phyloP scores from a whole-genome alignment of 2,329 filamentous ascomycete species.

The Neospermospora avenae region DNA sequence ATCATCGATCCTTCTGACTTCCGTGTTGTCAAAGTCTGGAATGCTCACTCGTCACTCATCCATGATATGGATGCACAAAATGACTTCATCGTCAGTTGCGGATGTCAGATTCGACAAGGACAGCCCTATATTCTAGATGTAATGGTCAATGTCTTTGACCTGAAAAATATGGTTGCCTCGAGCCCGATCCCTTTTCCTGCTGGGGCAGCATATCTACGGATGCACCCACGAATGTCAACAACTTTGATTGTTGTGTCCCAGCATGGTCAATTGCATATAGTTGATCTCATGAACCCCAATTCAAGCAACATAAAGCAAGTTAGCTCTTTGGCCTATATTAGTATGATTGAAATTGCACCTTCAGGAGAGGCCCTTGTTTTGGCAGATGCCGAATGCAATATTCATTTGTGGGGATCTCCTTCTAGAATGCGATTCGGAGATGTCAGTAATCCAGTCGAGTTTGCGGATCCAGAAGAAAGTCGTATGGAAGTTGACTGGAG shows the following conservation, averaged over 20 bases:
- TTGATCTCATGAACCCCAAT: constrained; percentile 80
- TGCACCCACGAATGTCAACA: constrained; percentile 94
- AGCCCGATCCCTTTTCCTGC: constrained; percentile 90
- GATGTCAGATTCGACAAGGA: constrained; percentile 80
- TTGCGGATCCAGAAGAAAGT: constrained; percentile 55
- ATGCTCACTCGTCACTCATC: constrained; percentile 82
- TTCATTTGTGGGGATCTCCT: constrained; percentile 70
- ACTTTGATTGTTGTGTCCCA: constrained; percentile 93
- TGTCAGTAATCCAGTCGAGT: constrained; percentile 63
- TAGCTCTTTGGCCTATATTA: constrained; percentile 58
- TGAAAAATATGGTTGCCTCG: constrained; percentile 84
- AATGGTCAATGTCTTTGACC: constrained; percentile 91
- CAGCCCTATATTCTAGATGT: constrained; percentile 82
- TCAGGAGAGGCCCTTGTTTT: constrained; percentile 69
- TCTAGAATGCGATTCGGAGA: constrained; percentile 69
- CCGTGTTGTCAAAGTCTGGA: constrained; percentile 80
- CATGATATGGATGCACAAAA: constrained; percentile 97
- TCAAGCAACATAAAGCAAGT: constrained; percentile 66
- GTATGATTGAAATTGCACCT: constrained; percentile 64
- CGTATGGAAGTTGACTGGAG: constrained; percentile 56
- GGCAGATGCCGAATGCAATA: constrained; percentile 60
- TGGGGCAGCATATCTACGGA: constrained; percentile 88
- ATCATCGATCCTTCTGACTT: constrained; percentile 79
- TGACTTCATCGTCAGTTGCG: constrained; percentile 93
- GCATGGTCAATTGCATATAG: constrained; percentile 89